A percentile compares a stretch with the other conserved stretches of the same genome.
Evolutionary conservation across 768 basidiomycete species (phyloP).

Genomic region (Termitomyces sp.): DNA sequence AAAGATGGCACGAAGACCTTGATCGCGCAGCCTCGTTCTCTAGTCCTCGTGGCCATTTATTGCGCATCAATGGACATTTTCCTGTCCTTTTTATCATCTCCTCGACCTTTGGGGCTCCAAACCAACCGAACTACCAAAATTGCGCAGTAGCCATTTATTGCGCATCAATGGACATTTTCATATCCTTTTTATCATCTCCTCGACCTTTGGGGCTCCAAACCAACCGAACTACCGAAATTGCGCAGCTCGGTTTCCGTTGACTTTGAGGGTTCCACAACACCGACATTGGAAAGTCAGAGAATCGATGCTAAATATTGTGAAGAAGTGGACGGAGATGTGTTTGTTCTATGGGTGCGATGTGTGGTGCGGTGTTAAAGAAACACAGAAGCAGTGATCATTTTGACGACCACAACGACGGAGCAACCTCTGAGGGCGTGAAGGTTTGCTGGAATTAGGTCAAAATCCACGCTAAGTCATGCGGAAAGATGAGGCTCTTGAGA

Average conservation of each 20-base stretch:
- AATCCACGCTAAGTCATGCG: conserved; percentile 18
- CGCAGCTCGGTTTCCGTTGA: not conserved
- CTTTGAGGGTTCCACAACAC: not conserved
- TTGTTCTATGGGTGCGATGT: not conserved
- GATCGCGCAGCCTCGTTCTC: conserved; percentile 18
- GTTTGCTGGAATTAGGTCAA: conserved; percentile 12
- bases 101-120: not conserved
- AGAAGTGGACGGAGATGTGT: not conserved
- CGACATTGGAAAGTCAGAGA: not conserved
- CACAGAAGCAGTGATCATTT: conserved; percentile 7
- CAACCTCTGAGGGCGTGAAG: conserved; percentile 15
- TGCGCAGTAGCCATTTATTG: conserved; percentile 9
- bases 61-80: conserved; percentile 9
- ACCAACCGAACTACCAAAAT: not conserved
- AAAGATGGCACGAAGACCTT: conserved; percentile 20
- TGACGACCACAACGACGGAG: conserved; percentile 6
- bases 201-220: not conserved
- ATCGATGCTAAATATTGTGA: not conserved
- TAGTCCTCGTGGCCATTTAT: conserved; percentile 8
- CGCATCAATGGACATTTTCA: conserved; percentile 7
- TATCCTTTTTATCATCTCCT: not conserved
- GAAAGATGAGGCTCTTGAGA: conserved; percentile 6
- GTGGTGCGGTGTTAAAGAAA: conserved; percentile 4
- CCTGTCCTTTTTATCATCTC: not conserved
- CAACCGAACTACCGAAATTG: not conserved